Evolutionary conservation across 805 yeast genomes (phyloP), one percentile per base, ranked within the genome.

Genomic region (Lachancea sp.): DNA sequence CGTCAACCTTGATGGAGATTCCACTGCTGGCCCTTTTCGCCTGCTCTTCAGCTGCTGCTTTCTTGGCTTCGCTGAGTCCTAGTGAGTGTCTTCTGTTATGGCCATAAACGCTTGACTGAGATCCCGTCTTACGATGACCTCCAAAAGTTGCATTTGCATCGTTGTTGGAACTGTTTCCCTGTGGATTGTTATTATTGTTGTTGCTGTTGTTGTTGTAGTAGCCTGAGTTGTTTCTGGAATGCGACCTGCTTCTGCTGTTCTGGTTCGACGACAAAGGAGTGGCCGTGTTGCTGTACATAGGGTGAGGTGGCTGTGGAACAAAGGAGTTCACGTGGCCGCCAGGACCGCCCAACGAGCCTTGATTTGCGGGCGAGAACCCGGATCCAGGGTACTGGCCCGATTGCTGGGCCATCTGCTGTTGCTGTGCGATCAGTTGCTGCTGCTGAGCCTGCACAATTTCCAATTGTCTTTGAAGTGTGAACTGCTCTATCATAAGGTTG

Each of bases 21-120:
- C 54, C 55, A 19, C 51, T 49, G 19, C 31, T 40, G 15, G 50
- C 65, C 63, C 89, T 75, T 61, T 87, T 93, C 2, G 84, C 82
- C 59, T 82, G 88, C 32, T 81, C 90, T 53, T 81, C 82, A 3
- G 96, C 96, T n/a, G 99, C 99, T 6, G 97, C 97, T 54, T 82
- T 82, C 57, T 86, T 89, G 11, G 98, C 98, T 66, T 91, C 99
- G 43, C 81, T 81, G 47, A 91, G 72, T 2, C 95, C 97, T 48
- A 91, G 70, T 0, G 97, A 89, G 63, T 91, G 98, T 63, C 99
- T 79, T 69, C 99, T 80, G 35, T 74, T 70, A 62, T 91, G 99
- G 30, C 97, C 96, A 49, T 71, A 67, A 13, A 68, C 69, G 40
- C 70, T 56, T 2, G 71, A 65, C 37, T 63, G 63, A 6, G 75